These are phyloP conservation scores for Sphaerulina vaccinii DNA, from an alignment of 2,329 filamentous ascomycete species.

Conservation along the genomic window DNA sequence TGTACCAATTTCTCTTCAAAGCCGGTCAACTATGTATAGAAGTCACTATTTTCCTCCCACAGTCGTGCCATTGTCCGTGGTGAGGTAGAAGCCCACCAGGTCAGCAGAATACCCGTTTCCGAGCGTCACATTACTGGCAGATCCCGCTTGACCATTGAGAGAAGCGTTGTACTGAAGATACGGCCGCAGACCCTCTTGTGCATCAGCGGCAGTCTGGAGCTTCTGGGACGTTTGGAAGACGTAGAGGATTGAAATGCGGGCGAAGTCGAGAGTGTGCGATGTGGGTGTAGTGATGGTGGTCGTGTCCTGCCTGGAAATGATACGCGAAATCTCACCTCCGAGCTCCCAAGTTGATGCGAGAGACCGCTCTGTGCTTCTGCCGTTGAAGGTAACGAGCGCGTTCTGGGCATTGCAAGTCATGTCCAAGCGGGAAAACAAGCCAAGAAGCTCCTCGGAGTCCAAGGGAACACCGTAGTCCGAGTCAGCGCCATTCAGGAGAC, in stretches of 20 bases:
- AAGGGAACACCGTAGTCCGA: slow-evolving; percentile 75
- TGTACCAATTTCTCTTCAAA: too few species aligned
- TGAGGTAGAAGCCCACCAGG: neutral
- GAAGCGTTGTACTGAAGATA: too few species aligned
- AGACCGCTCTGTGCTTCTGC: slow-evolving; percentile 37
- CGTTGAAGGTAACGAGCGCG: slow-evolving; percentile 80
- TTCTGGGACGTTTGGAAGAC: slow-evolving; percentile 44
- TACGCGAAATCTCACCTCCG: neutral
- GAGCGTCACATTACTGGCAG: neutral
- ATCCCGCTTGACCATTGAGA: too few species aligned
- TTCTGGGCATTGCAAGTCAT: slow-evolving; percentile 84
- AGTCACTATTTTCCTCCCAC: neutral
- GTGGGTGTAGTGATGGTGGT: slow-evolving; percentile 20
- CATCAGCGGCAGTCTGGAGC: slow-evolving; percentile 42
- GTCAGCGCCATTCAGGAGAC: slow-evolving; percentile 65
- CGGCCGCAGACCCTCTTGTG: slow-evolving; percentile 44
- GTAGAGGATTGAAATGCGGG: slow-evolving; percentile 46
- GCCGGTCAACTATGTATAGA: too few species aligned
- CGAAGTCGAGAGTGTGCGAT: slow-evolving; percentile 43
- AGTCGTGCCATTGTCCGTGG: neutral
- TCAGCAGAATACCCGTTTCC: neutral
- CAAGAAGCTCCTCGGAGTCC: slow-evolving; percentile 66
- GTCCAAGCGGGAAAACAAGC: slow-evolving; percentile 71
- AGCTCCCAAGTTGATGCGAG: slow-evolving; percentile 1
- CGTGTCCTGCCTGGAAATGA: slow-evolving; percentile 17